A percentile compares a stretch with the other conserved stretches of the same genome.
These are phyloP conservation scores for Fusarium sterilihyphosum DNA, from an alignment of 2,329 filamentous ascomycete genomes.

Conservation along the genomic window DNA sequence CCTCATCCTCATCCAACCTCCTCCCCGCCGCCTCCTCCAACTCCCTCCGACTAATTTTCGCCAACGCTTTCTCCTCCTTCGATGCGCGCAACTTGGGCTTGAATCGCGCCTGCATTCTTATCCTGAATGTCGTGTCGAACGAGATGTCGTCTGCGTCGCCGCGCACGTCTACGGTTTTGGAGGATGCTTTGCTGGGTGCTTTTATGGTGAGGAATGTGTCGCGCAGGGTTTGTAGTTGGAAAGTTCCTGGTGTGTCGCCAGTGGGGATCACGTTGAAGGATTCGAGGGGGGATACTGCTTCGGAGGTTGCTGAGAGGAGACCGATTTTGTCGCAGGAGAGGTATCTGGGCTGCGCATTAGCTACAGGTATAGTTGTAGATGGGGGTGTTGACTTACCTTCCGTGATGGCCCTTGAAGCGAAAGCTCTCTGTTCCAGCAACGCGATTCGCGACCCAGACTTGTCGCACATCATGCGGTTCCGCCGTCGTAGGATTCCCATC, in stretches of 20 bases:
- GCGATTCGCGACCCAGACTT: conserved; percentile 92
- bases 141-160: conserved; percentile 76
- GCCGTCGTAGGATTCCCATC: conserved; percentile 84
- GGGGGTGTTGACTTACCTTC: conserved; percentile 64
- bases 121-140: conserved; percentile 77
- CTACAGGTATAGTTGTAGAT: fast-evolving
- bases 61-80: conserved; percentile 83
- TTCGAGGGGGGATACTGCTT: conserved; percentile 86
- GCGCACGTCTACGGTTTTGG: conserved; percentile 72
- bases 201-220: conserved; percentile 76
- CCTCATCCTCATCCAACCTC: conserved; percentile 83
- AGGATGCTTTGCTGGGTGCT: conserved; percentile 59
- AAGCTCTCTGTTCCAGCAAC: conserved; percentile 84
- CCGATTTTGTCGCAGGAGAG: conserved; percentile 88
- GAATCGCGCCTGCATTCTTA: conserved; percentile 95
- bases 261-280: conserved; percentile 76
- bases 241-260: conserved; percentile 73
- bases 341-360: conserved; percentile 66
- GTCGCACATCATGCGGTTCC: conserved; percentile 93
- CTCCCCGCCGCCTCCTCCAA: conserved; percentile 84
- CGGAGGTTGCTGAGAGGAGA: conserved; percentile 76
- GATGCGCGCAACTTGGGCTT: conserved; percentile 83
- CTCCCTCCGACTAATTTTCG: conserved; percentile 88
- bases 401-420: conserved; percentile 90
- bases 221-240: conserved; percentile 77